Evolutionary conservation across 805 yeast species (phyloP).

Genomic region (Cyberlindnera samutprakarnensis): DNA sequence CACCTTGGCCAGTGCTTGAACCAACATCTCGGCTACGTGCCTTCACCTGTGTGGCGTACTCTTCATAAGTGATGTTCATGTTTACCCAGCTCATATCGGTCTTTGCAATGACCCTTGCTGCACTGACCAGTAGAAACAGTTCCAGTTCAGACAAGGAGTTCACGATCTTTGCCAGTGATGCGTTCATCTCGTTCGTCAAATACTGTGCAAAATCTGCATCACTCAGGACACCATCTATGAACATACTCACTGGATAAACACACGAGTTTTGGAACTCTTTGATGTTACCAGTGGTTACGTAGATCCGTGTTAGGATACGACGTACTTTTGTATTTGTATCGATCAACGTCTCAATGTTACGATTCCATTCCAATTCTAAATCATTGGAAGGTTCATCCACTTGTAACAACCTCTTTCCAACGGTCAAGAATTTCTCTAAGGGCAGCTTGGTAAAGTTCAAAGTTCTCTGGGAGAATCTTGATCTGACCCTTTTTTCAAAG

Average conservation of each 20-base stretch:
- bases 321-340: constrained; percentile 27
- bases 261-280: constrained; percentile 40
- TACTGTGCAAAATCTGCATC: constrained; percentile 19
- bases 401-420: constrained; percentile 35
- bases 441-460: constrained; percentile 47
- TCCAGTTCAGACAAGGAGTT: constrained; percentile 62
- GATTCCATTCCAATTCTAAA: constrained; percentile 37
- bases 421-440: constrained; percentile 39
- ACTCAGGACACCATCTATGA: constrained; percentile 19
- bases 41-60: constrained; percentile 54
- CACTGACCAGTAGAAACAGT: constrained; percentile 59
- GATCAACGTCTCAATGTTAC: constrained; percentile 24
- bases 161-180: constrained; percentile 19
- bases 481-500: constrained; percentile 84
- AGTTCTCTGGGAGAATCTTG: constrained; percentile 79
- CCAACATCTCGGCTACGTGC: constrained; percentile 30
- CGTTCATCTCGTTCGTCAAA: constrained; percentile 22
- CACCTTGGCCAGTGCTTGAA: constrained; percentile 17
- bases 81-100: constrained; percentile 54
- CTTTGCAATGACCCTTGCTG: constrained; percentile 63
- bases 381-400: constrained; percentile 23
- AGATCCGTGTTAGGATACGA: constrained; percentile 36
- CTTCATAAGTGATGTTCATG: constrained; percentile 70
- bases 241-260: constrained; percentile 32
- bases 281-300: constrained; percentile 51